A percentile compares a stretch with the other conserved stretches of the same genome.
Evolutionary conservation across 352 stramenopile species (phyloP).

Genomic region (Globisporangium camurandrum): DNA sequence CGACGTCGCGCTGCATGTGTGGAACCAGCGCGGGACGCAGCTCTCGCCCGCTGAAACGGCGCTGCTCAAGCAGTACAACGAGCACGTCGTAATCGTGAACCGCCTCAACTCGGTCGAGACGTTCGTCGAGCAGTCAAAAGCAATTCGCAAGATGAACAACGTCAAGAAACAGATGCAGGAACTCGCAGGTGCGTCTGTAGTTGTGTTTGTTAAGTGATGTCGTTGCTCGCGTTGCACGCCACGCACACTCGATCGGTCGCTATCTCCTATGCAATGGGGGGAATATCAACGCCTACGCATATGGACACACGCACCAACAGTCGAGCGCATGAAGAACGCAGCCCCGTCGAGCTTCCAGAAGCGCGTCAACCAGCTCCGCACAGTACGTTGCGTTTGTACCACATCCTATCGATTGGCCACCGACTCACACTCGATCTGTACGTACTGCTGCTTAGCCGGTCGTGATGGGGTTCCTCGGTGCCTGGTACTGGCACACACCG

Average conservation of each 20-base stretch:
- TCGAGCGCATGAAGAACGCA: slow-evolving; percentile 55
- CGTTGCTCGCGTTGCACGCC: background rate
- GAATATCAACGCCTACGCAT: background rate
- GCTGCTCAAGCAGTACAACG: slow-evolving; percentile 65
- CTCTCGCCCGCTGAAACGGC: slow-evolving; percentile 47
- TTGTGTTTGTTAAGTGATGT: background rate
- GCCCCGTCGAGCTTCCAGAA: slow-evolving; percentile 69
- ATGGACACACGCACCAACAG: slow-evolving; percentile 14
- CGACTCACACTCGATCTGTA: background rate
- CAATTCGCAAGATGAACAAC: slow-evolving; percentile 78
- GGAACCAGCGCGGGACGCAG: slow-evolving; percentile 37
- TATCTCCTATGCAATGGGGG: background rate
- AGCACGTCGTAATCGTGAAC: slow-evolving; percentile 71
- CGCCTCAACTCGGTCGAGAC: slow-evolving; percentile 83
- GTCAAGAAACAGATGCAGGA: slow-evolving; percentile 83
- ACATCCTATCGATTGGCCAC: background rate
- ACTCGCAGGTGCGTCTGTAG: slow-evolving; percentile 39
- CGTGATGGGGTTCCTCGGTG: slow-evolving; percentile 37
- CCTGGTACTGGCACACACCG: slow-evolving; percentile 76
- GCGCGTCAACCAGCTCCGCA: slow-evolving; percentile 62
- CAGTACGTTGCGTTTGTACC: slow-evolving; percentile 21
- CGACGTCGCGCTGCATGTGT: slow-evolving; percentile 47
- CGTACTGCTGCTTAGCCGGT: slow-evolving; percentile 27
- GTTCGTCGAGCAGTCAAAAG: slow-evolving; percentile 85
- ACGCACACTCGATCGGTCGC: background rate